Evolutionary conservation across 2,329 filamentous ascomycete genomes (phyloP).

Genomic region (Colletotrichum higginsianum): DNA sequence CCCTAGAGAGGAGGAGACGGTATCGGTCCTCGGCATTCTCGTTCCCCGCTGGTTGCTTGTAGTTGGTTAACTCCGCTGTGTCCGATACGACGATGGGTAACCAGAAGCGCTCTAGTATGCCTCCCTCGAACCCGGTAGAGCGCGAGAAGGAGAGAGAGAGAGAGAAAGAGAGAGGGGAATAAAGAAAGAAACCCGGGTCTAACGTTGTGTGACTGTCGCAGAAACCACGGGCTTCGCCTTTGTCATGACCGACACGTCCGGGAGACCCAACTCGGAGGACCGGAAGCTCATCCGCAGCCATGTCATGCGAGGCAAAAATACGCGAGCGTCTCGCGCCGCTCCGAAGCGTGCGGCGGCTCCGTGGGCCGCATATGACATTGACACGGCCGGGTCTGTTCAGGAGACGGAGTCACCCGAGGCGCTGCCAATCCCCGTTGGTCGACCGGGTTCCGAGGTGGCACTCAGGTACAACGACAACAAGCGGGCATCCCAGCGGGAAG

Average conservation of each 20-base stretch:
- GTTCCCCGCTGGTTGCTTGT: not conserved
- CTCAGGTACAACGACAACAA: too few relatives aligned
- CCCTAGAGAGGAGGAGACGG: not conserved
- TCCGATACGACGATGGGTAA: constrained; percentile 1
- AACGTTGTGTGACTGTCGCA: not conserved
- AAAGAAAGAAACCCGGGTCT: not conserved
- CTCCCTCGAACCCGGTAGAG: not conserved
- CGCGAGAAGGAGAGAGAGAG: too few relatives aligned
- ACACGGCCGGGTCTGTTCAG: not conserved
- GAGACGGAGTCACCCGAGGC: not conserved
- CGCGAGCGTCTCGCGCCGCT: not conserved
- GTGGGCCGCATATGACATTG: not conserved
- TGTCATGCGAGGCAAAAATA: constrained; percentile 43
- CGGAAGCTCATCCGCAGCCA: constrained; percentile 46
- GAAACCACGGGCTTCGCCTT: constrained; percentile 48
- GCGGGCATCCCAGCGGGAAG: not conserved
- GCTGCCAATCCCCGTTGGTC: not conserved
- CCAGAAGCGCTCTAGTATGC: constrained; percentile 25
- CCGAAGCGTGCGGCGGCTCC: not conserved
- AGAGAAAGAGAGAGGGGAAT: too few relatives aligned
- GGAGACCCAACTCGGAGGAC: constrained; percentile 45
- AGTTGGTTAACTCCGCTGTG: not conserved
- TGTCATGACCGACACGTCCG: constrained; percentile 45
- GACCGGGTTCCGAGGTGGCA: not conserved
- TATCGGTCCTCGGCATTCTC: too few relatives aligned